Percentiles rank a stretch among this genome's conserved stretches.
phyloP scores from a whole-genome alignment of 2,329 filamentous ascomycete genomes.

The Neurospora sp. region DNA sequence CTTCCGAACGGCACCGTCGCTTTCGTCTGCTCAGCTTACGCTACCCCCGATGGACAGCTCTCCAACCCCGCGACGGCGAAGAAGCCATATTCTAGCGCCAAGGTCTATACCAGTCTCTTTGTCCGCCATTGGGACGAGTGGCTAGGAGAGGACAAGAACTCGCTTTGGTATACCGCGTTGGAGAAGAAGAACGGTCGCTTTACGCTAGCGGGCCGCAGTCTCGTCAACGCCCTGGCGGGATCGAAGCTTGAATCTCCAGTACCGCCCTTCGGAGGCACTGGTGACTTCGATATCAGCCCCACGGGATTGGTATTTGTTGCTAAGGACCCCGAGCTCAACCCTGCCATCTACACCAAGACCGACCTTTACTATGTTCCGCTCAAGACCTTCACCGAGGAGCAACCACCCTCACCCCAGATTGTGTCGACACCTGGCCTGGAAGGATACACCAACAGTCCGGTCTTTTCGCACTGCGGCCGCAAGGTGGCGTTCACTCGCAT shows the following conservation, averaged over 20 bases:
- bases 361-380: constrained; percentile 68
- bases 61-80: constrained; percentile 54
- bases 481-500: constrained; percentile 71
- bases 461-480: constrained; percentile 64
- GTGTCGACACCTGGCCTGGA: constrained; percentile 47
- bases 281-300: constrained; percentile 68
- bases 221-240: constrained; percentile 55
- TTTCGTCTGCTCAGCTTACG: constrained; percentile 51
- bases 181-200: constrained; percentile 31
- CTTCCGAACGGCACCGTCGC: constrained; percentile 40
- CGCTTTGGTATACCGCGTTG: constrained; percentile 63
- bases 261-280: constrained; percentile 65
- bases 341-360: constrained; percentile 68
- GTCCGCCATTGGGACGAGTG: constrained; percentile 81
- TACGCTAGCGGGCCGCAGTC: constrained; percentile 28
- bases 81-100: constrained; percentile 52
- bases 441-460: constrained; percentile 56
- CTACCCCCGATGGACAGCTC: constrained; percentile 58
- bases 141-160: constrained; percentile 55
- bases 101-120: constrained; percentile 64
- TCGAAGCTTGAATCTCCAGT: constrained; percentile 56
- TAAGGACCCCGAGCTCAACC: constrained; percentile 61
- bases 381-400: constrained; percentile 44
- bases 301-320: constrained; percentile 62
- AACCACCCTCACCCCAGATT: constrained; percentile 40